Conservation (phyloP, 2,329 filamentous ascomycete species). For the Phoma sp. region DNA sequence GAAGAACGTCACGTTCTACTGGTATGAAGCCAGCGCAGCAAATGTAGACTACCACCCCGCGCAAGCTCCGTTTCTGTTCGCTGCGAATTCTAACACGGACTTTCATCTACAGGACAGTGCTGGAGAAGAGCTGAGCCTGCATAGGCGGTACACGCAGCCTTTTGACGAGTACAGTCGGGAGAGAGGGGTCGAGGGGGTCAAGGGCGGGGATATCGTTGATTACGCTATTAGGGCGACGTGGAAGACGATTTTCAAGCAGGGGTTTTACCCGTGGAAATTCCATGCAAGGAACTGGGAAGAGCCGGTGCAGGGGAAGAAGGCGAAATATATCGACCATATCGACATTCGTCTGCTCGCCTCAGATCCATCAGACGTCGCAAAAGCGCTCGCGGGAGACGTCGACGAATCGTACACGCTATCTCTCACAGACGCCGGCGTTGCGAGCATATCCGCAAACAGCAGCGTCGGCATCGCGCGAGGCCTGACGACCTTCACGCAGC, state of each 20-base stretch:
- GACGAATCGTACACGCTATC: conserved; percentile 79
- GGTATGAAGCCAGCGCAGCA: conserved; percentile 44
- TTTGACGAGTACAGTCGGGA: conserved; percentile 2
- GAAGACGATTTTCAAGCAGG: conserved; percentile 68
- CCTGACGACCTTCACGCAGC: conserved; percentile 78
- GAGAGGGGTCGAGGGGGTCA: conserved; percentile 31
- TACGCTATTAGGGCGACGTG: conserved; percentile 62
- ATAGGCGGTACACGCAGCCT: conserved; percentile 17
- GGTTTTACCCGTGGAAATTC: conserved; percentile 81
- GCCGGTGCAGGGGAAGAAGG: conserved; percentile 56
- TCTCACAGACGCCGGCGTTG: conserved; percentile 64
- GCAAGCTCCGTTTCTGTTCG: conserved; percentile 22
- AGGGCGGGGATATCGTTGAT: conserved; percentile 58
- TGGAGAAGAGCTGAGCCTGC: conserved; percentile 10
- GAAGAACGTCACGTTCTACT: conserved; percentile 44
- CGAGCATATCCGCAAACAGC: conserved; percentile 68
- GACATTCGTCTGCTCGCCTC: conserved; percentile 65
- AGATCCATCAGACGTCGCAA: conserved; percentile 63
- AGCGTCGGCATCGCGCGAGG: conserved; percentile 73
- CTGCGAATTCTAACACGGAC: conserved; percentile 28
- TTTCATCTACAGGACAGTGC: conserved; percentile 18
- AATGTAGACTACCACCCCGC: conserved; percentile 32
- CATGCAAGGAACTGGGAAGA: conserved; percentile 69
- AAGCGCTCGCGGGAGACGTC: conserved; percentile 66
- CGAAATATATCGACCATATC: conserved; percentile 65